Evolutionary conservation across 2,329 filamentous ascomycete genomes (phyloP).

Genomic region (Westerdykella sp.): DNA sequence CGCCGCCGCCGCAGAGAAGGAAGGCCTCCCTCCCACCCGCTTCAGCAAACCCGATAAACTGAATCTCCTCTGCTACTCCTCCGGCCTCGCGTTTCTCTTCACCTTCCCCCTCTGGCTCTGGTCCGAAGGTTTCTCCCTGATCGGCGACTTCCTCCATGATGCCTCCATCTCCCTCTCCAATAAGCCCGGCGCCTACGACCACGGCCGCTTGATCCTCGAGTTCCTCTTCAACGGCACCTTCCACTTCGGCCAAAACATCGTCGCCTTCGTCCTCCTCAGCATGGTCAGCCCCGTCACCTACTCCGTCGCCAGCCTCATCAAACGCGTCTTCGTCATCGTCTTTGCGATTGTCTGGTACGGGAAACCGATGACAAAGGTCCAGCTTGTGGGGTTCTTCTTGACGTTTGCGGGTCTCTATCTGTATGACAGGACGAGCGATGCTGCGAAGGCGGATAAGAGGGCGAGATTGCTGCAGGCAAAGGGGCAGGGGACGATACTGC

Average conservation of each 20-base stretch:
- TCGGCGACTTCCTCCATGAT: constrained; percentile 73
- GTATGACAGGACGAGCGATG: constrained; percentile 87
- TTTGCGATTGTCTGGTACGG: constrained; percentile 96
- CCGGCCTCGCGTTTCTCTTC: constrained; percentile 80
- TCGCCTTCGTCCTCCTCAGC: constrained; percentile 86
- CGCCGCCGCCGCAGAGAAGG: constrained; percentile 74
- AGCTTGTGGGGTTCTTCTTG: constrained; percentile 76
- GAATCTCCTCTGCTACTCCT: constrained; percentile 95
- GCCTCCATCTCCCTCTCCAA: constrained; percentile 72
- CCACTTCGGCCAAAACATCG: constrained; percentile 92
- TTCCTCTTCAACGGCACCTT: constrained; percentile 96
- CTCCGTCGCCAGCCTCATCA: constrained; percentile 91
- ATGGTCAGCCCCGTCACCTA: constrained; percentile 96
- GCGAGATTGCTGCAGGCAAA: constrained; percentile 61
- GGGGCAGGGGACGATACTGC: constrained; percentile 58
- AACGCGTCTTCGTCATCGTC: constrained; percentile 93
- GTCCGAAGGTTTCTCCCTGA: constrained; percentile 72
- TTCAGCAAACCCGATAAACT: constrained; percentile 89
- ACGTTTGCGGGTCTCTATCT: constrained; percentile 92
- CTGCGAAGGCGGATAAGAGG: constrained; percentile 78
- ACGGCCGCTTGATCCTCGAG: constrained; percentile 62
- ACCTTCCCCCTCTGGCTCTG: constrained; percentile 91
- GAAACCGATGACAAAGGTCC: constrained; percentile 74
- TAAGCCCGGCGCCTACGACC: constrained; percentile 65
- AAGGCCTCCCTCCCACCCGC: constrained; percentile 51